Percentiles rank a stretch among this genome's conserved stretches.
Conservation (phyloP, 805 yeast genomes). For the Saturnispora bothae region DNA sequence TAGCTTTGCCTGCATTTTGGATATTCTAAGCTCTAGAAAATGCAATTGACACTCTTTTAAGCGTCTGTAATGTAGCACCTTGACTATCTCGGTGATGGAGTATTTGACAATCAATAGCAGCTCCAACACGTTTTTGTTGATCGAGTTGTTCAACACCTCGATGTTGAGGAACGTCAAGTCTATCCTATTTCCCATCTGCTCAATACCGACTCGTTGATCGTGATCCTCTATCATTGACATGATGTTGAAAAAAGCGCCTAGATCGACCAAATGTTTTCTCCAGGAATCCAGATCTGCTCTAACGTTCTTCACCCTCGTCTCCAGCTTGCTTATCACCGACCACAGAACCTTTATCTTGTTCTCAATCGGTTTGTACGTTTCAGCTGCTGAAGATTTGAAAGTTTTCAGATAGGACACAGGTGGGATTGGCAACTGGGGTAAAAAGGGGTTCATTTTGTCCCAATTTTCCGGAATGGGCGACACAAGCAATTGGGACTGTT, state of each 20-base stretch:
- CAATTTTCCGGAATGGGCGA: conserved; percentile 42
- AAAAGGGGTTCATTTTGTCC: conserved; percentile 32
- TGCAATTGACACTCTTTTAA: conserved; percentile 41
- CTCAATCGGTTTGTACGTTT: conserved; percentile 22
- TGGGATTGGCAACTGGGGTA: conserved; percentile 37
- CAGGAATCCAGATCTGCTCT: conserved; percentile 31
- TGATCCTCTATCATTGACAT: conserved; percentile 35
- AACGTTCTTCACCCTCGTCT: conserved; percentile 29
- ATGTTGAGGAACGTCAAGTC: conserved; percentile 40
- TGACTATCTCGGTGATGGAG: conserved; percentile 33
- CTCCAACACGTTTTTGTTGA: conserved; percentile 37
- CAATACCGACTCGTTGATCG: conserved; percentile 27
- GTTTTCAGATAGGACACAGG: conserved; percentile 22
- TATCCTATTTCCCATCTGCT: conserved; percentile 42
- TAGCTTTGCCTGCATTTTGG: conserved; percentile 29
- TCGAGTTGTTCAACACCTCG: conserved; percentile 33
- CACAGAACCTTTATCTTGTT: conserved; percentile 13
- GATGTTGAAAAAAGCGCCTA: conserved; percentile 49
- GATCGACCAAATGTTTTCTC: conserved; percentile 33
- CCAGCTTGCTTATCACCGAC: conserved; percentile 21
- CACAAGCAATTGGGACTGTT: conserved; percentile 32
- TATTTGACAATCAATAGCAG: conserved; percentile 39
- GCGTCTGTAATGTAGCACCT: conserved; percentile 39
- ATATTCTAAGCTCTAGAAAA: conserved; percentile 29
- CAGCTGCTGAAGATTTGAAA: conserved; percentile 18